Evolutionary conservation across 129 eudicot species (phyloP), one percentile per base, ranked within the genome.

Genomic region (Deinandra increscens): DNA sequence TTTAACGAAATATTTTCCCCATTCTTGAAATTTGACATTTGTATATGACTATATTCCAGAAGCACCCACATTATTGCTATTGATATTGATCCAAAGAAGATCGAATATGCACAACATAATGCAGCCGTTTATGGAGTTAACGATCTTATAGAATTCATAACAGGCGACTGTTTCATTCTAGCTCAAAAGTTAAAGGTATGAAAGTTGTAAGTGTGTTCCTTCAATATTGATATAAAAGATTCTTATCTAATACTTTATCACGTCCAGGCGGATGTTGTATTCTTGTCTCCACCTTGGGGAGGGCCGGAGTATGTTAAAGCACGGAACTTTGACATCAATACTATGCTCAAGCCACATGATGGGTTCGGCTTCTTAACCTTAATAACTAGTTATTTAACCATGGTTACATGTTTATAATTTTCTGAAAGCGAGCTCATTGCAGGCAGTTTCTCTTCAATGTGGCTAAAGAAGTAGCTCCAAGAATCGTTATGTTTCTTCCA

Each of bases 251-350:
- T 70, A 55, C 68, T 29, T 62, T 36, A 7, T 49, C 61, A 65
- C 43, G 34, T 84, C 71, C 84, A 90, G 97, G 98, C 95, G 5
- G 90, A 93, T 64, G 68, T 81, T 0, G 88, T 93, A 9, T 93
- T 89, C 56, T 64, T 89, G 72, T 93, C 98, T 33, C 98, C 98
- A 6, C 98, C 98, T 10, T 93, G 98, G 98, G 98, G 98, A 66
- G 97, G 98, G 60, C 97, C 98, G 45, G 87, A 82, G 64, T 93
- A 93, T 83, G 60, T 70, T 45, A 86, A 89, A 85, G 88, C 78
- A 50, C 75, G 74, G 66, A 72, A 72, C 66, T 93, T 87, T 71
- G 84, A 89, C 78, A 83, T 93, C 68, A 81, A 74, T 42, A 83
- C 83, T 60, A 93, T 93, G 98, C 92, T 93, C 43, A 85, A 83